Evolutionary conservation across 345 rosid species (phyloP), one percentile per base, ranked within the genome.

Genomic region (Sapria himalayana): DNA sequence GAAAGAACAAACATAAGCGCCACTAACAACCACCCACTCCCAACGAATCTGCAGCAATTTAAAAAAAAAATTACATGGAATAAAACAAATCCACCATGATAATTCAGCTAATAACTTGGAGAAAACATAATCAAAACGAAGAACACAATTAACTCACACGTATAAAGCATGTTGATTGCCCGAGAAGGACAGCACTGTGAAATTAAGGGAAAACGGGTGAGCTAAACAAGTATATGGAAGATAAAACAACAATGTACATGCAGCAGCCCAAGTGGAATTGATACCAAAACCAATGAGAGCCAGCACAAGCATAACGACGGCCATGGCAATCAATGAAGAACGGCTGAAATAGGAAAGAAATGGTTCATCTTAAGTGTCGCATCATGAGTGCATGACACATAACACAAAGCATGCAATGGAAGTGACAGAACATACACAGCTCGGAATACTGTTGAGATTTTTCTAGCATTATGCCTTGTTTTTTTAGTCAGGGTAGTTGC

Each of bases 1-100:
- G 81, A 89, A 21, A 85, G 86, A 52, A 78, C 54, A 59, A 81
- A 85, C 37, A 93, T 81, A 44, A 78, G 51, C 24, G 79, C 86
- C 60, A 81, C 96, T 11, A 85, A 61, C 34, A 85, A 58, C 93
- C 96, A 85, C 57, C 96, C 96, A 10, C 92, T 81, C 52, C 65
- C 56, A 1, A 85, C 69, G 25, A 85, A 75, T 71, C 92, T 85
- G 67, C 59, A 64, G 45, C 2, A 22, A 57, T 24, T 25, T 9
- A 1, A n/a, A 9, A 17, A 25, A 14, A 37, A 37, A 7, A n/a
- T n/a, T n/a, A n/a, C n/a, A n/a, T n/a, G n/a, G n/a, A n/a, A n/a
- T n/a, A 37, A 51, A 25, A 43, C 14, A 22, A 45, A 4, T 21
- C 29, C 24, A 18, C 6, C 13, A 29, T 5, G 12, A 41, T n/a